Evolutionary conservation across 208 protist genomes (phyloP).

Genomic region (Leishmania arabica): DNA sequence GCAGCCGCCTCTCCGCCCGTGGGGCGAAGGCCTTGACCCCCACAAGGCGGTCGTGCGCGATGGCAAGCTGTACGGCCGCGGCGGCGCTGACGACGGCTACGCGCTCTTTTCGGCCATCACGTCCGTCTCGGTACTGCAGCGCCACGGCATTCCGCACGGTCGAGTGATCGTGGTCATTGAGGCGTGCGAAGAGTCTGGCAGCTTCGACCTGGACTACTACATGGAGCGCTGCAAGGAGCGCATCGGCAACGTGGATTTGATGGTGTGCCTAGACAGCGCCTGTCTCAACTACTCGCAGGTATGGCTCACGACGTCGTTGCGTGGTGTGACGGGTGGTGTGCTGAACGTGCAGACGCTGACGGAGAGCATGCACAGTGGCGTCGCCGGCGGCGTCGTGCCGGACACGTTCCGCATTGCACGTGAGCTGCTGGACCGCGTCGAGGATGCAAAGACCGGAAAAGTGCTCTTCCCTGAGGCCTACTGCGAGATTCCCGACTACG

Average conservation of each 20-base stretch:
- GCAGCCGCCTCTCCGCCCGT: conserved; percentile 94
- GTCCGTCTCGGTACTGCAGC: conserved; percentile 79
- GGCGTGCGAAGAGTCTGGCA: conserved; percentile 91
- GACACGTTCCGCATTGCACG: conserved; percentile 94
- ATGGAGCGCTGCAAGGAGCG: conserved; percentile 60
- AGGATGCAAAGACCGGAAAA: conserved; percentile 92
- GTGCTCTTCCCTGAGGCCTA: conserved; percentile 87
- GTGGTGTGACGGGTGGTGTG: conserved; percentile 87
- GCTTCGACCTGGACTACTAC: conserved; percentile 88
- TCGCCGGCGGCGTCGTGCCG: conserved; percentile 94
- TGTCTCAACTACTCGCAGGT: conserved; percentile 94
- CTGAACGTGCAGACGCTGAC: conserved; percentile 87
- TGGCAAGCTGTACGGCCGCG: conserved; percentile 92
- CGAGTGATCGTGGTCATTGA: conserved; percentile 89
- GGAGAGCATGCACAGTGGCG: conserved; percentile 93
- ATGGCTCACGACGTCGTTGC: conserved; percentile 95
- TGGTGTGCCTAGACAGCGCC: conserved; percentile 96
- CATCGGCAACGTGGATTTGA: conserved; percentile 86
- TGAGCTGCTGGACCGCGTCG: conserved; percentile 87
- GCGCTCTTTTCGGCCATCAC: conserved; percentile 82
- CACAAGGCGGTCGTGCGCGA: conserved; percentile 86
- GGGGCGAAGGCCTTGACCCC: conserved; percentile 90
- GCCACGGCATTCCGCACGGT: conserved; percentile 79
- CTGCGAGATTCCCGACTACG: conserved; percentile 85
- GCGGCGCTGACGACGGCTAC: conserved; percentile 93